Evolutionary conservation across 257 asterid genomes (phyloP).

Genomic region (Gentiana dahurica): DNA sequence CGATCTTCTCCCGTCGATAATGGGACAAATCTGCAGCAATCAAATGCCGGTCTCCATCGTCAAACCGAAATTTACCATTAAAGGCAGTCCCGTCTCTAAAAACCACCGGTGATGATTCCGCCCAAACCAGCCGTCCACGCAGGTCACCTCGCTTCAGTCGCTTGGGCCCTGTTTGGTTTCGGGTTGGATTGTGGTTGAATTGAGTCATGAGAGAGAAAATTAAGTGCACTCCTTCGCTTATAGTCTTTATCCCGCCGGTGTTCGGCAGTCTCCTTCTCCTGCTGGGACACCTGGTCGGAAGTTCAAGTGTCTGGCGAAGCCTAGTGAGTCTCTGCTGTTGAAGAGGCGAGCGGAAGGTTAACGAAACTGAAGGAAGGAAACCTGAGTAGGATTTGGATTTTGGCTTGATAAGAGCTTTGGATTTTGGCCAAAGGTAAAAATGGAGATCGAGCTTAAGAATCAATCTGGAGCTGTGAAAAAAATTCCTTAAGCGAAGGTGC

Average conservation of each 20-base stretch:
- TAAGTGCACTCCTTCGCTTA: conserved; percentile 75
- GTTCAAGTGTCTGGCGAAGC: conserved; percentile 98
- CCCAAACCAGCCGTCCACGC: conserved; percentile 28
- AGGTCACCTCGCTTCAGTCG: conserved; percentile 7
- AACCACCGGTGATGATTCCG: conserved; percentile 16
- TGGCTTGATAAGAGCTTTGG: conserved; percentile 76
- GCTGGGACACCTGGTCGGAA: conserved; percentile 88
- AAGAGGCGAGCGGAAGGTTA: conserved; percentile 42
- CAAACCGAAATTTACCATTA: conserved; percentile 8
- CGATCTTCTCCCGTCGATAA: conserved; percentile 28
- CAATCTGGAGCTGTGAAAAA: conserved; percentile 88
- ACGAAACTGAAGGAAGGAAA: conserved; percentile 33
- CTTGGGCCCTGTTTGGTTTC: conserved; percentile 13
- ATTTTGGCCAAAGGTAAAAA: conserved; percentile 81
- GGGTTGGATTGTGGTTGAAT: conserved; percentile 26
- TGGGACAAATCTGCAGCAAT: conserved; percentile 96
- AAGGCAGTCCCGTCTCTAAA: conserved; percentile 14
- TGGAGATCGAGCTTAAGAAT: conserved; percentile 59
- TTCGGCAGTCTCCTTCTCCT: conserved; percentile 89
- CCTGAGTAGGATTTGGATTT: conserved; percentile 31
- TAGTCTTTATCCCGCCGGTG: conserved; percentile 93
- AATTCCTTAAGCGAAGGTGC: conserved; percentile 93
- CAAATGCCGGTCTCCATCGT: conserved; percentile 39
- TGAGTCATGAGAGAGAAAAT: conserved; percentile 38
- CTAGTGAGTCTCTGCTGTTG: conserved; percentile 63